Conservation (phyloP, 352 stramenopile species). For the Thalassiosira mediterranea region DNA sequence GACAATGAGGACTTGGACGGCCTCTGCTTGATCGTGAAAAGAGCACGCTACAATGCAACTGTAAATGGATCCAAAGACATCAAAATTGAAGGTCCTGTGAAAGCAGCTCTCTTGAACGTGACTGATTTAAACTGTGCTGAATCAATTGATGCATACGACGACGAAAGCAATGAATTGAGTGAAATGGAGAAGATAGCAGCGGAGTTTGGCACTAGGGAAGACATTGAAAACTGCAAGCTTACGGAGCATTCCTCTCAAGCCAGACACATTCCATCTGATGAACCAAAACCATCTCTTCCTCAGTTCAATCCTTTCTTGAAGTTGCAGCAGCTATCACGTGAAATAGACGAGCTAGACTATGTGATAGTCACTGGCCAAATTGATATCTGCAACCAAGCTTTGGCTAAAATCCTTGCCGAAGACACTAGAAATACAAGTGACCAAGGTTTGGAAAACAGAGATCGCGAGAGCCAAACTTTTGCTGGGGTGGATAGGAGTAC, state of each 20-base stretch:
- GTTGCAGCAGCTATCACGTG: conserved; percentile 36
- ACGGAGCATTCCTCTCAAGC: not conserved
- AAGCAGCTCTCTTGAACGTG: conserved; percentile 55
- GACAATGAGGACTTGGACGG: conserved; percentile 33
- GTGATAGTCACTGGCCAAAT: conserved; percentile 51
- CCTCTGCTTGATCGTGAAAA: conserved; percentile 50
- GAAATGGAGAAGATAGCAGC: conserved; percentile 24
- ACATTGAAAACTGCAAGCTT: conserved; percentile 18
- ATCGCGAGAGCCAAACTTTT: too few species aligned
- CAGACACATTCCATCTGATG: conserved; percentile 1
- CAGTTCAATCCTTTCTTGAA: conserved; percentile 32
- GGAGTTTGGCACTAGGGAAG: conserved; percentile 22
- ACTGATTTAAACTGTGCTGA: conserved; percentile 42
- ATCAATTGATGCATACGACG: conserved; percentile 5
- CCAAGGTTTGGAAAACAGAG: conserved; percentile 5
- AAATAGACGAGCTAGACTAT: conserved; percentile 55
- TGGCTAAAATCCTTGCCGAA: conserved; percentile 47
- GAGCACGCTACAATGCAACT: conserved; percentile 38
- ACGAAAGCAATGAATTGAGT: conserved; percentile 26
- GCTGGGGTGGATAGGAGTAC: too few species aligned
- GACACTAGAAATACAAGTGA: conserved; percentile 2
- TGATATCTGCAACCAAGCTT: conserved; percentile 59
- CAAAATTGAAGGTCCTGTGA: conserved; percentile 49
- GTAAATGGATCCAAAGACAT: conserved; percentile 44
- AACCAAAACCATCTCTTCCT: not conserved